phyloP scores from a whole-genome alignment of 768 basidiomycete species.

The Boletus vinaceobasis region DNA sequence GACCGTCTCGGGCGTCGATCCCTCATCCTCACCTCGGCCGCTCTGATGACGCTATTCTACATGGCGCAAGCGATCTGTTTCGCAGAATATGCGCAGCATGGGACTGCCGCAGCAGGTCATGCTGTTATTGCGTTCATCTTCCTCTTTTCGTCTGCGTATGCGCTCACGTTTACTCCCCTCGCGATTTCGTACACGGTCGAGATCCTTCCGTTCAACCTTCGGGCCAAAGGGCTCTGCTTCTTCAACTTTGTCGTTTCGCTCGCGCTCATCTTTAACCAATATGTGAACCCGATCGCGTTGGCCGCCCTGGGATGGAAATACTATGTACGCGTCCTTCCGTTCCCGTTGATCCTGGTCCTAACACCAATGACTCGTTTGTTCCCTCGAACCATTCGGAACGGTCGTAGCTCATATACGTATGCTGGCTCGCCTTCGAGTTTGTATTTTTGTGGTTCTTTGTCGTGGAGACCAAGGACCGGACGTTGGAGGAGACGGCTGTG shows the following conservation, averaged over 20 bases:
- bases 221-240: slow-evolving; percentile 75
- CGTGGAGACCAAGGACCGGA: slow-evolving; percentile 35
- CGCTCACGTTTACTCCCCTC: slow-evolving; percentile 77
- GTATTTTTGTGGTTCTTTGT: slow-evolving; percentile 12
- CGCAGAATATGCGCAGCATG: slow-evolving; percentile 48
- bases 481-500: slow-evolving; percentile 70
- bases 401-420: slow-evolving; percentile 19
- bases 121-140: slow-evolving; percentile 54
- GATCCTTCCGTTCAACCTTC: slow-evolving; percentile 75
- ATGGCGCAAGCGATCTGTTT: slow-evolving; percentile 66
- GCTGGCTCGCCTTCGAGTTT: slow-evolving; percentile 16
- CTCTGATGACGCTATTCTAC: slow-evolving; percentile 64
- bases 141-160: slow-evolving; percentile 47
- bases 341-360: not conserved
- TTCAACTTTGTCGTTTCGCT: slow-evolving; percentile 68
- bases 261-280: slow-evolving; percentile 74
- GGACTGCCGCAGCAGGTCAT: slow-evolving; percentile 47
- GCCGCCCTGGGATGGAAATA: slow-evolving; percentile 51
- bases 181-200: slow-evolving; percentile 63
- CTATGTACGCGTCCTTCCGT: slow-evolving; percentile 7
- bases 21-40: slow-evolving; percentile 57
- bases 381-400: not conserved
- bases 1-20: slow-evolving; percentile 65
- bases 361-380: not conserved
- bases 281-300: slow-evolving; percentile 76